Base-by-base conservation (phyloP, 441 rosid species). In the Hura crepitans region DNA sequence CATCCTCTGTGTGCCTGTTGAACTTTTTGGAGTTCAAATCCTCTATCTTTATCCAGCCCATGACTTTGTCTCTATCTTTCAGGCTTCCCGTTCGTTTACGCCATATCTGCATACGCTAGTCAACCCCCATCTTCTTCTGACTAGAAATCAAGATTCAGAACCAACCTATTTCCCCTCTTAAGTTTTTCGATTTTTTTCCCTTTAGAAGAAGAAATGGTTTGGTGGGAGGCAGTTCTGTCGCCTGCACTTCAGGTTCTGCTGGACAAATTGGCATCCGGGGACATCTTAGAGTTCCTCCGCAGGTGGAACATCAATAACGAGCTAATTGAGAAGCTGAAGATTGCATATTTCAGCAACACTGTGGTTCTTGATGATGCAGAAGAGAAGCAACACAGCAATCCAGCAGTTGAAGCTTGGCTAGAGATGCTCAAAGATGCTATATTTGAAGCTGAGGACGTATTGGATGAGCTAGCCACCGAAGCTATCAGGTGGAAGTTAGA, bases 291-390 rank as follows among this genome's bases (percentile, higher is more conserved):
- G 57, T 22, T 53, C 57, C 57, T 53, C 23, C 57, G 23, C 23
- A 53, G 57, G 57, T 53, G 28, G 28, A 9, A 53, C 23, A 54
- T 54, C 31, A 8, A 54, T 4, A 28, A 54, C 27, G 33, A 55
- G 35, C 35, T 56, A 25, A 56, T 56, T 56, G 60, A 56, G 60
- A 56, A 27, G 60, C 60, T 56, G 4, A 56, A 27, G 35, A 56
- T 56, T 27, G 60, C 60, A 56, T 56, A 27, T 56, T 56, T 27
- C 35, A 56, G 60, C 33, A 56, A 56, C 3, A 56, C 8, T 27
- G 15, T 56, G 5, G 53, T 63, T 45, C 67, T 63, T 63, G 67
- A 43, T 7, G 67, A 63, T 63, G 66, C 66, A 23, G 66, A 62
- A 27, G 51, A 62, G 50, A 42, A 62, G 9, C 66, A 62, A 62